Evolutionary conservation across 139 green algal species (phyloP), one percentile per base, ranked within the genome.

Genomic region (Trebouxia sp.): DNA sequence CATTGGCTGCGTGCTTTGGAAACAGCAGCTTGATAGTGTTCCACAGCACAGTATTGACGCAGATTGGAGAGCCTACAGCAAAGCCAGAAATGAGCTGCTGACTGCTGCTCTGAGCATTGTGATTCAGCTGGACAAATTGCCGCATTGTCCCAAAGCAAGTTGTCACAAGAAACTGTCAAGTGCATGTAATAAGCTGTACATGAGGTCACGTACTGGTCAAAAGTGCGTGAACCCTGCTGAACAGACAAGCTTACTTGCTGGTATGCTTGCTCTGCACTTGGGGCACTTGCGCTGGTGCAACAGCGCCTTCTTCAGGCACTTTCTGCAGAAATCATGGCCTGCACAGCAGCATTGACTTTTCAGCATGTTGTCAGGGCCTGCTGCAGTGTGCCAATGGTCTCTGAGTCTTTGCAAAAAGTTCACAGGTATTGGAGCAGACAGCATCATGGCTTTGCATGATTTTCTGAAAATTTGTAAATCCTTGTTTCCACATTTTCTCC

Each of bases 11-110:
- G 37, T 77, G 69, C 42, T 55, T 51, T 11, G 87, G 87, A 82
- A 91, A 91, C 14, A 91, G 83, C 72, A 87, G 75, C 74, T 87
- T 82, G 48, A 89, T 88, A 5, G 83, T 88, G 85, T 88, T 90
- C 81, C 85, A 90, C 24, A 91, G 77, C 20, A 80, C 75, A 20
- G 85, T 91, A 80, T 91, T 91, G 75, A 91, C 79, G 30, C 66
- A 83, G 9, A 83, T 81, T 0, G 48, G 15, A 30, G 75, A 87
- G 20, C 79, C 84, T 89, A 45, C 32, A 47, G 11, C 41, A 32
- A 66, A 65, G 6, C 76, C 11, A 2, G 11, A 2, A 30, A 41
- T 37, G 39, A 28, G 7, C 17, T 39, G 45, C 6, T 45, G 5
- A 14, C 7, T 80, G 38, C 47, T n/a, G n/a, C n/a, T n/a, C n/a